A percentile compares a stretch with the other conserved stretches of the same genome.
Conservation (phyloP, 345 rosid species). For the Mercurialis annua region DNA sequence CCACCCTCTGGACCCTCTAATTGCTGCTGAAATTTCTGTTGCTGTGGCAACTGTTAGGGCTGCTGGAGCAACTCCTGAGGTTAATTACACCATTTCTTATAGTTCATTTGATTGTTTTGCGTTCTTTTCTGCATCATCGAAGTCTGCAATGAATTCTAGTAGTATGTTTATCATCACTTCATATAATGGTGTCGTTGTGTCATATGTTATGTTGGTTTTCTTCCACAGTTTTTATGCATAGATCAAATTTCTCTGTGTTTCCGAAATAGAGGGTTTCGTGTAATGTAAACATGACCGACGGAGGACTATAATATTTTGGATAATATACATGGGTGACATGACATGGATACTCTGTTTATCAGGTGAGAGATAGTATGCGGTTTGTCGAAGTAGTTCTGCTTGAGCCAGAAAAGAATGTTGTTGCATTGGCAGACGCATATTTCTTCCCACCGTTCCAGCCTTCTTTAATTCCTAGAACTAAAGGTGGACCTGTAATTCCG, state of each 20-base stretch:
- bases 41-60: constrained; percentile 92
- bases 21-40: constrained; percentile 82
- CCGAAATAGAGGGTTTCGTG: neutral
- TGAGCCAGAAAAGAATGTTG: constrained; percentile 76
- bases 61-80: constrained; percentile 95
- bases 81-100: constrained; percentile 9
- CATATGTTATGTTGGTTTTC: too few relatives aligned
- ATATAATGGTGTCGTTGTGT: too few relatives aligned
- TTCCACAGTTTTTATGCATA: too few relatives aligned
- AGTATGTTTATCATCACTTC: neutral
- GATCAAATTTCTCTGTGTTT: neutral
- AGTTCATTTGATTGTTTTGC: too few relatives aligned
- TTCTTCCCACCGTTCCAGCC: constrained; percentile 97
- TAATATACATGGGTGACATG: neutral
- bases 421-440: constrained; percentile 91
- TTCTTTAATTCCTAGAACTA: constrained; percentile 79
- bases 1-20: constrained; percentile 84
- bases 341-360: constrained; percentile 21
- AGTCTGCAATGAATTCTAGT: neutral
- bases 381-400: constrained; percentile 77
- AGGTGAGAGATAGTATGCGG: constrained; percentile 94
- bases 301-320: neutral
- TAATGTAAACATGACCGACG: neutral
- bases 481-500: constrained; percentile 81
- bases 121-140: neutral